Percentiles rank a stretch among this genome's conserved stretches.
Conservation (phyloP, 257 asterid genomes). For the Penstemon davidsonii region DNA sequence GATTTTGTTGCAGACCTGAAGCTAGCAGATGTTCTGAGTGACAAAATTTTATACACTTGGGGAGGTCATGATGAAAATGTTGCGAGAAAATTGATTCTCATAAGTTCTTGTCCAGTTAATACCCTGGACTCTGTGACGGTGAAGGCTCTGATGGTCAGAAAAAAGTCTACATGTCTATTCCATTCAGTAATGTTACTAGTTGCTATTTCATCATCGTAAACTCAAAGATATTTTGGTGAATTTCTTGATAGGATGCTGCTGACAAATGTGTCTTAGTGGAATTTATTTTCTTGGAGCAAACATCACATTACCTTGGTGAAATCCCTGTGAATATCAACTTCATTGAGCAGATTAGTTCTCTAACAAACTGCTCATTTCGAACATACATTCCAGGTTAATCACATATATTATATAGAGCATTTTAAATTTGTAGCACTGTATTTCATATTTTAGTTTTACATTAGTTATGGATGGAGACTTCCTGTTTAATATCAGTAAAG, state of each 20-base stretch:
- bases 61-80: conserved; percentile 46
- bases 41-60: conserved; percentile 54
- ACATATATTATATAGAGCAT: conserved; percentile 8
- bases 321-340: conserved; percentile 50
- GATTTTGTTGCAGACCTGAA: conserved; percentile 54
- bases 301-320: conserved; percentile 55
- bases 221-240: conserved; percentile 25
- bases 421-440: conserved; percentile 6
- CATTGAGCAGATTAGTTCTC: conserved; percentile 60
- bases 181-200: not conserved
- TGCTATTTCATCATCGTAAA: conserved; percentile 5
- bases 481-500: not conserved
- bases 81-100: conserved; percentile 60
- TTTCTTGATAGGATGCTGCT: conserved; percentile 71
- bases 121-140: conserved; percentile 54
- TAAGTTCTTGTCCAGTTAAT: conserved; percentile 55
- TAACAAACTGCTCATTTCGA: conserved; percentile 69
- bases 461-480: conserved; percentile 22
- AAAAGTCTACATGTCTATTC: conserved; percentile 25
- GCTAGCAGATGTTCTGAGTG: conserved; percentile 65
- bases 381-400: conserved; percentile 67
- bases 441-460: conserved; percentile 11
- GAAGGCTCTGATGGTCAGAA: conserved; percentile 70
- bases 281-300: conserved; percentile 43
- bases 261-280: conserved; percentile 19